A percentile compares a stretch with the other conserved stretches of the same genome.
Evolutionary conservation across 495 filamentous ascomycete genomes (phyloP).

Genomic region (Lepidopterella palustris): DNA sequence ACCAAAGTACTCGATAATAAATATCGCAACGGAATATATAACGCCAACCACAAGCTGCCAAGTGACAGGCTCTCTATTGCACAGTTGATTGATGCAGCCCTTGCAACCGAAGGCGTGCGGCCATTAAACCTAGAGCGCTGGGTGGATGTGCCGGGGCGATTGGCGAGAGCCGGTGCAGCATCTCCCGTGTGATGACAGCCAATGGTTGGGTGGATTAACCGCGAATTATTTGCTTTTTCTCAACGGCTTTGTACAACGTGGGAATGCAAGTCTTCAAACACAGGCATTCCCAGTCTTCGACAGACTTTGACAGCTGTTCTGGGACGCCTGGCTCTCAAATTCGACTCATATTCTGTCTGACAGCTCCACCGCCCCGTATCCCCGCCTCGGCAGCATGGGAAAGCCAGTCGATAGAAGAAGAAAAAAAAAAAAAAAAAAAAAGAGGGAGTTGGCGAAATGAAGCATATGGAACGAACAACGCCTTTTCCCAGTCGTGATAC

Average conservation of each 20-base stretch:
- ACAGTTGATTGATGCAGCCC: conserved; percentile 1
- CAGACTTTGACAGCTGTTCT: conserved; percentile 16
- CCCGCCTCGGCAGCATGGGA: conserved; percentile 21
- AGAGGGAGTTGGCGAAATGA: background rate
- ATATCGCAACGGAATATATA: conserved; percentile 19
- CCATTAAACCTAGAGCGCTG: conserved; percentile 1
- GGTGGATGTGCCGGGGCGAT: conserved; percentile 17
- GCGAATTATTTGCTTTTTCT: conserved; percentile 14
- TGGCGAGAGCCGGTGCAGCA: conserved; percentile 30
- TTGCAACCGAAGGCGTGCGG: conserved; percentile 1
- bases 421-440: too few relatives aligned
- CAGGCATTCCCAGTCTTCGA: conserved; percentile 8
- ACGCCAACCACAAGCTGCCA: background rate
- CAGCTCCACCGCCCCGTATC: conserved; percentile 11
- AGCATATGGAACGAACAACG: conserved; percentile 2
- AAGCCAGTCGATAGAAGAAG: conserved; percentile 5
- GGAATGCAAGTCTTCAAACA: conserved; percentile 1
- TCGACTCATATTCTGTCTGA: conserved; percentile 26
- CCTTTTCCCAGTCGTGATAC: background rate
- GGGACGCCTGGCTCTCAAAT: conserved; percentile 12
- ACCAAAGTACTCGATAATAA: background rate
- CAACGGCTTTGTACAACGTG: background rate
- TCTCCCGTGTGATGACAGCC: conserved; percentile 10
- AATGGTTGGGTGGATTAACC: conserved; percentile 21
- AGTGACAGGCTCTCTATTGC: background rate